These are phyloP conservation scores for Xerocomellus intermedius DNA, from an alignment of 768 basidiomycete genomes.

Conservation along the genomic window DNA sequence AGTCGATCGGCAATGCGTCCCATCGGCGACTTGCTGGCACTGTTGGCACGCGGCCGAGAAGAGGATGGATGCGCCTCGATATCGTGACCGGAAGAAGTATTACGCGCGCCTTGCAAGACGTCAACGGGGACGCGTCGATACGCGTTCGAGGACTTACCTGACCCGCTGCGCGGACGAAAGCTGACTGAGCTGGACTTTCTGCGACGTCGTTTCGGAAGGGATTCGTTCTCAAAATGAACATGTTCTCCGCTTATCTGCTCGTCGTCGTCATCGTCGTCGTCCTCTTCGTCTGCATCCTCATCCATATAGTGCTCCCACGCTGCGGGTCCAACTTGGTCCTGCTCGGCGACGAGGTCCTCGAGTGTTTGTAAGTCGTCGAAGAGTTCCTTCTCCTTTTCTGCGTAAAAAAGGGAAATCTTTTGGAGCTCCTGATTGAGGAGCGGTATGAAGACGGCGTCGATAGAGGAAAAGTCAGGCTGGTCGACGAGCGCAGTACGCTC, in stretches of 20 bases:
- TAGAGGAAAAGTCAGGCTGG: conserved; percentile 34
- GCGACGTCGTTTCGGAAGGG: conserved; percentile 33
- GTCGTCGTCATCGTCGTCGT: conserved; percentile 54
- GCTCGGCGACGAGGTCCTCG: conserved; percentile 53
- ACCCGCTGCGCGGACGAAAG: conserved; percentile 23
- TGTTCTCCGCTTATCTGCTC: conserved; percentile 25
- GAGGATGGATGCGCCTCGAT: conserved; percentile 27
- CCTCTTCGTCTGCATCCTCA: conserved; percentile 48
- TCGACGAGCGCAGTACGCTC: conserved; percentile 59
- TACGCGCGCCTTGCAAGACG: conserved; percentile 10
- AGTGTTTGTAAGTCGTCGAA: conserved; percentile 56
- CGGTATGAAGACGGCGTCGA: conserved; percentile 64
- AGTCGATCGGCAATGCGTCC: conserved; percentile 47
- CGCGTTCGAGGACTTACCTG: conserved; percentile 12
- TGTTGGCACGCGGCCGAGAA: conserved; percentile 25
- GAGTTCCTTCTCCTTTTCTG: conserved; percentile 70
- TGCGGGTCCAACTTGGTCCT: conserved; percentile 58
- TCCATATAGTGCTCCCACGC: conserved; percentile 53
- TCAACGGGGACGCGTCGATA: neutral
- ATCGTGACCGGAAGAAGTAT: conserved; percentile 24
- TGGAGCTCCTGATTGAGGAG: conserved; percentile 79
- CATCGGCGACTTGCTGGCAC: conserved; percentile 35
- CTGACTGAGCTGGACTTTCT: conserved; percentile 34
- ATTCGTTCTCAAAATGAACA: conserved; percentile 27
- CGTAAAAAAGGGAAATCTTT: conserved; percentile 82